Base-by-base conservation (phyloP, 2,329 filamentous ascomycete genomes). In the Cyanodermella asteris region DNA sequence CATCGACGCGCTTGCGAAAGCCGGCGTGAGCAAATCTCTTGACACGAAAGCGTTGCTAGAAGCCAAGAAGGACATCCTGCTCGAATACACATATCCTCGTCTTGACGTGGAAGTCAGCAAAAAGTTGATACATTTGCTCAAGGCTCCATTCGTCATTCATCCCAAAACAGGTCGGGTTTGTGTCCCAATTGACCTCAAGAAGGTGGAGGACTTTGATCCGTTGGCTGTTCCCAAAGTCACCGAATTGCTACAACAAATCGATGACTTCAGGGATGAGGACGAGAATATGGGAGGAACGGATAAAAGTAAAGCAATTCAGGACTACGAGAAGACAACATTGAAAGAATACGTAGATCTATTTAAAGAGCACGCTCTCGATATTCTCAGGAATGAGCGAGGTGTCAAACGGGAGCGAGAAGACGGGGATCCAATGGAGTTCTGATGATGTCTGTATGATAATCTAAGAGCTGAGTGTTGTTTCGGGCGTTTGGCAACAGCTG, bases 41-140 rank as follows among this genome's bases (percentile, higher is more conserved):
- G 72, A 87, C 36, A 49, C 69, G 1, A 67, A 62, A 33, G 67
- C 72, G 3, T 61, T 97, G 8, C 62, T 74, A 6, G 78, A 93
- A 40, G 80, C 81, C 13, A 94, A 93, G 51, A 81, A 93, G 46
- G 87, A 94, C 43, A 76, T 97, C 32, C 72, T 94, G 4, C 65
- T 97, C 16, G 87, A 97, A 51, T 94, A 97, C 52, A 93, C 87
- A 5, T 97, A 97, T 49, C 87, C 87, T 3, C 73, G 87, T 19
- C 74, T 97, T 27, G 87, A 97, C 57, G 82, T 87, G 32, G 81
- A 91, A 49, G 87, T 97, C 44, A 87, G 76, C 43, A 94, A 94
- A 59, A 91, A 93, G 46, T 67, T 91, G 29, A 94, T 93, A 54
- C 87, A 97, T 61, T 67, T 97, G 61, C 70, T 97, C 38, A 97